Base-by-base conservation (phyloP, 768 basidiomycete genomes). In the Lactifluus pinguis region DNA sequence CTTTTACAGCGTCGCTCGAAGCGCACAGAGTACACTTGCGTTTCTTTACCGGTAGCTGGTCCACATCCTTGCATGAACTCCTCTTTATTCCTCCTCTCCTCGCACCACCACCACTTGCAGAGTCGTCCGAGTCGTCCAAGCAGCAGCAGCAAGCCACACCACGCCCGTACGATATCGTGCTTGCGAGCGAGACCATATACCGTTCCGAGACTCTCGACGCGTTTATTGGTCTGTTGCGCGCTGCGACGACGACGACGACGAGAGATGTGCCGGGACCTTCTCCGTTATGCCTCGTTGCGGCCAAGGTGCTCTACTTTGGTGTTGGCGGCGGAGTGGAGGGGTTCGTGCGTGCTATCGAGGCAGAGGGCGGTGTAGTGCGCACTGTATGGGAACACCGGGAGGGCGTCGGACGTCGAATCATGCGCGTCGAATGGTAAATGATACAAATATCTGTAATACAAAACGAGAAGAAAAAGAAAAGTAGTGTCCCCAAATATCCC, bases 131-230 rank as follows among this genome's bases (percentile, higher is more conserved):
- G 21, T 11, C 13, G 32, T 34, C 32, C 7, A 7, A 32, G 32
- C 32, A 32, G 32, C 32, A 32, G n/a, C 32, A 3, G 19, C 5
- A 10, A n/a, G 5, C 3, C n/a, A 3, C 6, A 4, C n/a, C n/a
- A 45, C n/a, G 4, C 2, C 45, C 30, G 6, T 92, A 88, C 72
- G 81, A 93, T 67, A 64, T 94, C 47, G 76, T 97, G 2, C 74
- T 98, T 53, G 92, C 93, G 0, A 90, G 91, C 29, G 95, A 99
- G 74, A 98, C 95, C 44, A 92, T 98, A 21, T 98, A 99, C 69
- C 78, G 83, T 30, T 73, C 77, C 11, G 80, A 83, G 1, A 86
- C 81, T 62, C 77, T 95, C 2, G 74, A 75, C 0, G 74, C 83
- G 30, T 75, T 99, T 45, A 71, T 89, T 21, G 66, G 72, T 39